phyloP scores from a whole-genome alignment of 345 rosid species.

The Salix purpurea region DNA sequence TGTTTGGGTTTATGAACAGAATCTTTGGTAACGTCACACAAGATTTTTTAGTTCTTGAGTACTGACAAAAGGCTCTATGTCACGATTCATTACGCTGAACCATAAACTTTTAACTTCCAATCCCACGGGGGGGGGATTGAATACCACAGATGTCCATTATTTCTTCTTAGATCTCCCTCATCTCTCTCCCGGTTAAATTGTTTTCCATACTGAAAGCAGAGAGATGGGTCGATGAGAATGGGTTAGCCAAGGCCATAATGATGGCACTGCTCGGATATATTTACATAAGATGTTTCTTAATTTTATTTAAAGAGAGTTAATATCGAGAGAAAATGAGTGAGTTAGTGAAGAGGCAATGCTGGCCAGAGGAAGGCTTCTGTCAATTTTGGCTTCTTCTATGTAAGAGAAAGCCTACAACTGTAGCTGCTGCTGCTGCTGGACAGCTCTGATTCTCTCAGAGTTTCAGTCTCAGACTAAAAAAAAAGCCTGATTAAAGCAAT shows the following conservation, averaged over 20 bases:
- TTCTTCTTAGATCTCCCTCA: constrained; percentile 17
- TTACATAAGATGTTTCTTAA: constrained; percentile 27
- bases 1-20: constrained; percentile 42
- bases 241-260: constrained; percentile 21
- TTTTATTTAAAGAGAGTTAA: background rate
- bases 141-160: background rate
- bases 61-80: constrained; percentile 56
- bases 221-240: constrained; percentile 10
- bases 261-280: constrained; percentile 33
- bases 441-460: constrained; percentile 49
- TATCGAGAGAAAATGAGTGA: constrained; percentile 17
- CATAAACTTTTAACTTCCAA: constrained; percentile 13
- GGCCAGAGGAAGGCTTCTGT: constrained; percentile 39
- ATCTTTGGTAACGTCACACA: constrained; percentile 75
- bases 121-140: constrained; percentile 5
- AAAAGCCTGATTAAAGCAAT: background rate
- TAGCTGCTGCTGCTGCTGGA: constrained; percentile 42
- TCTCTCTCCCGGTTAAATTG: constrained; percentile 18
- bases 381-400: constrained; percentile 34
- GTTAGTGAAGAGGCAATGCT: constrained; percentile 17
- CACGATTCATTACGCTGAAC: constrained; percentile 35
- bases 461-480: constrained; percentile 12
- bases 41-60: constrained; percentile 53
- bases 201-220: background rate
- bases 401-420: constrained; percentile 22